phyloP scores from a whole-genome alignment of 768 basidiomycete species.

The Rhodosporidiobolus sp. region DNA sequence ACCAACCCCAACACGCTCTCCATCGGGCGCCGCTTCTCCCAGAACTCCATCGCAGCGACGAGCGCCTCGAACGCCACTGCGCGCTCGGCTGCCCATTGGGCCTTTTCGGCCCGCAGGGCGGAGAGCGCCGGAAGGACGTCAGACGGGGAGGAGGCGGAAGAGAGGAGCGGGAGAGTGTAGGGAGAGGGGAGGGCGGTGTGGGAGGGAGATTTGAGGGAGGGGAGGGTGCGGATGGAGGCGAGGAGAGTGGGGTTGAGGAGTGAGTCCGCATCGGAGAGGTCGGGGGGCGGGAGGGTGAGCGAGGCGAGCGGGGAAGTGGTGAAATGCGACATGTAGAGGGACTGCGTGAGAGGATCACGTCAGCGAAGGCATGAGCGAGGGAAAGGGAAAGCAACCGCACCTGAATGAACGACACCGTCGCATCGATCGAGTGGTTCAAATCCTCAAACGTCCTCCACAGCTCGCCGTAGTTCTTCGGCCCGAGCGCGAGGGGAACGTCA shows the following conservation, averaged over 20 bases:
- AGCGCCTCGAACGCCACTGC: conserved; percentile 17
- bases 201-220: no score
- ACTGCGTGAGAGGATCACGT: conserved; percentile 4
- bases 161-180: background rate
- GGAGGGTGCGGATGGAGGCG: background rate
- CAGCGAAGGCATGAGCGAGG: background rate
- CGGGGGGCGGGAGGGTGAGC: background rate
- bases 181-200: background rate
- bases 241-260: background rate
- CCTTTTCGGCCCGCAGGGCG: background rate
- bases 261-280: background rate
- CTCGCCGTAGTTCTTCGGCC: conserved; percentile 16
- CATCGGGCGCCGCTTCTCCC: conserved; percentile 29
- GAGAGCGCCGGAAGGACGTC: background rate
- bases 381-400: conserved; percentile 4
- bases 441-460: conserved; percentile 38
- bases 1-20: conserved; percentile 5
- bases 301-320: background rate
- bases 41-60: conserved; percentile 11
- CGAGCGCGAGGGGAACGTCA: conserved; percentile 25
- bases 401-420: conserved; percentile 36
- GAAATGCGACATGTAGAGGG: conserved; percentile 39
- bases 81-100: background rate
- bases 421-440: conserved; percentile 40
- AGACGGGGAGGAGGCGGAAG: background rate